Base-by-base conservation (phyloP, 257 asterid genomes). In the Ocimum tenuiflorum region DNA sequence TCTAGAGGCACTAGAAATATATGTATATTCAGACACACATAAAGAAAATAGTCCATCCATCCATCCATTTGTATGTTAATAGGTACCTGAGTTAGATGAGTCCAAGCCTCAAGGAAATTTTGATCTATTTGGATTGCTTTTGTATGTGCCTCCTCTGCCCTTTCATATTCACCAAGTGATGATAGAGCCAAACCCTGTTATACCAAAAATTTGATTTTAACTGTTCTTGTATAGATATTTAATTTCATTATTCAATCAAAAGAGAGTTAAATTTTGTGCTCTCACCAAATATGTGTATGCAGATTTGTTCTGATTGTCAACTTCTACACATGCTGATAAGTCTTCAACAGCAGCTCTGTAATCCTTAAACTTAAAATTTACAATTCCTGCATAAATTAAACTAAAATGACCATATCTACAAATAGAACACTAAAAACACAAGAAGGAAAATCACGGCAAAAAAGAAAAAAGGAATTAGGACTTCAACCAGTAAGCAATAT, bases 211-310 rank as follows among this genome's bases (percentile, higher is more conserved):
- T 53, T 56, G 63, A 68, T 36, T 31, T 7, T 9, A 47, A 22
- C 17, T 1, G 55, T 60, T 57, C 57, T 46, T 17, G 70, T 36
- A 63, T 42, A 50, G 19, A 56, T 60, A 50, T 68, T 63, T 22
- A 52, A 48, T 33, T 22, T 47, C 68, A 73, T 67, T 68, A 67
- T 42, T 62, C 70, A 57, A 73, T 29, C 70, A 57, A 33, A 35
- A 23, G 55, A 13, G 24, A 63, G n/a, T 46, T 69, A 39, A 57
- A 49, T 61, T 56, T 31, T 60, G 67, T 42, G 53, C 69, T 78
- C 95, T 73, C 88, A 88, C 99, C 95, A 94, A 76, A 78, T 88
- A 94, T 29, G 97, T 90, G 80, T 80, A 83, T 4, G 99, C 99
- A 68, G 99, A 94, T 88, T 88, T 90, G 86, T 90, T 88, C 67